Conservation (phyloP, 2,329 filamentous ascomycete genomes). For the Epichloe elymi region DNA sequence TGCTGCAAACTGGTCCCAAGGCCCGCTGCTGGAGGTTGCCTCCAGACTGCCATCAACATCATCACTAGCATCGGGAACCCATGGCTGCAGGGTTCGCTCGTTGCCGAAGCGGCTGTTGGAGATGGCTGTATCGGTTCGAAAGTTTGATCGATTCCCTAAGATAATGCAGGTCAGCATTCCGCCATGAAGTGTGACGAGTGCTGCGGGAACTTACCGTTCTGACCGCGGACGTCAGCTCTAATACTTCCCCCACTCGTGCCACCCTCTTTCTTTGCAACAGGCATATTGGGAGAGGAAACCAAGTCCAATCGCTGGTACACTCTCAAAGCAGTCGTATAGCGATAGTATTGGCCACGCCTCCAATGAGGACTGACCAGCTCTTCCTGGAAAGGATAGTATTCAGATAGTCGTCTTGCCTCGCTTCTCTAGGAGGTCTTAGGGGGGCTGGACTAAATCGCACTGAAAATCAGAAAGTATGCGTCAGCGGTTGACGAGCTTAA, state of each 20-base stretch:
- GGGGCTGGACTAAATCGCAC: background rate
- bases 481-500: background rate
- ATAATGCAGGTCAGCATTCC: background rate
- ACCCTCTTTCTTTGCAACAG: conserved; percentile 27
- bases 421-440: background rate
- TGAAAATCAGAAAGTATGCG: background rate
- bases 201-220: conserved; percentile 22
- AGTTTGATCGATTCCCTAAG: conserved; percentile 52
- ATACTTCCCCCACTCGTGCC: conserved; percentile 18
- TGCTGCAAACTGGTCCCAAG: conserved; percentile 88
- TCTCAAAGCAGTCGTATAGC: conserved; percentile 7
- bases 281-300: conserved; percentile 19
- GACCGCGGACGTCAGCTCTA: conserved; percentile 18
- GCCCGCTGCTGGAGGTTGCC: conserved; percentile 30
- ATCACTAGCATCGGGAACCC: conserved; percentile 55
- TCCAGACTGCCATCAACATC: conserved; percentile 61
- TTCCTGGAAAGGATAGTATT: conserved; percentile 5
- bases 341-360: background rate
- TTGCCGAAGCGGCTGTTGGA: conserved; percentile 56
- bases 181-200: background rate
- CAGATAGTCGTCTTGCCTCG: conserved; percentile 4
- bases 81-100: conserved; percentile 68
- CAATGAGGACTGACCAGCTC: conserved; percentile 1
- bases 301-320: conserved; percentile 11
- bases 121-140: conserved; percentile 82